These are phyloP conservation scores for Hypoxylon sp. DNA, from an alignment of 2,329 filamentous ascomycete species.

Conservation along the genomic window DNA sequence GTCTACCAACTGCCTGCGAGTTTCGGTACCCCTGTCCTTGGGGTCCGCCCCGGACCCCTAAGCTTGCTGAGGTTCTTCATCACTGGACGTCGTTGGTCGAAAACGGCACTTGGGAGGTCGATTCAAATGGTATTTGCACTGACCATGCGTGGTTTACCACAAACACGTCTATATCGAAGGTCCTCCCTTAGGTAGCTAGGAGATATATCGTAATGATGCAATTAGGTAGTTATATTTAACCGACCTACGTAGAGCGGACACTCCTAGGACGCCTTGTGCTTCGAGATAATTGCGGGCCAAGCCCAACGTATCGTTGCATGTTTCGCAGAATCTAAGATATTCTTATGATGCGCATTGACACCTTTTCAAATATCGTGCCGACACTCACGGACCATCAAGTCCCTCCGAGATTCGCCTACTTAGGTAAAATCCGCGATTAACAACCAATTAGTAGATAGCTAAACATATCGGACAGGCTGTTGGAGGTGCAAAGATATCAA, in stretches of 20 bases:
- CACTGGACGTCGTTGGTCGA: slow-evolving; percentile 29
- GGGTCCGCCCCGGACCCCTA: slow-evolving; percentile 19
- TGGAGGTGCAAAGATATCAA: not conserved
- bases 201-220: not conserved
- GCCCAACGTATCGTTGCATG: not conserved
- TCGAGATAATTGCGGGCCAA: not conserved
- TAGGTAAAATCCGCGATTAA: not conserved
- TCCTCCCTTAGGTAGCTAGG: not conserved
- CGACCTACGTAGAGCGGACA: not conserved
- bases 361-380: not conserved
- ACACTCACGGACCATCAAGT: not conserved
- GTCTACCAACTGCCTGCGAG: slow-evolving; percentile 20
- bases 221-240: too few species aligned
- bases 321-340: not conserved
- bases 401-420: not conserved
- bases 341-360: not conserved
- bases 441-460: not conserved
- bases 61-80: slow-evolving; percentile 20
- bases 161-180: slow-evolving; percentile 8
- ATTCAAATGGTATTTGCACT: slow-evolving; percentile 26
- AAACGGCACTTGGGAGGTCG: slow-evolving; percentile 22
- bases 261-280: too few species aligned
- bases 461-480: not conserved
- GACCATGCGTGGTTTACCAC: slow-evolving; percentile 24
- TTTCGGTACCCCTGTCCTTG: slow-evolving; percentile 20